Base-by-base conservation (phyloP, 2,329 filamentous ascomycete species). In the Aureobasidium zeae region DNA sequence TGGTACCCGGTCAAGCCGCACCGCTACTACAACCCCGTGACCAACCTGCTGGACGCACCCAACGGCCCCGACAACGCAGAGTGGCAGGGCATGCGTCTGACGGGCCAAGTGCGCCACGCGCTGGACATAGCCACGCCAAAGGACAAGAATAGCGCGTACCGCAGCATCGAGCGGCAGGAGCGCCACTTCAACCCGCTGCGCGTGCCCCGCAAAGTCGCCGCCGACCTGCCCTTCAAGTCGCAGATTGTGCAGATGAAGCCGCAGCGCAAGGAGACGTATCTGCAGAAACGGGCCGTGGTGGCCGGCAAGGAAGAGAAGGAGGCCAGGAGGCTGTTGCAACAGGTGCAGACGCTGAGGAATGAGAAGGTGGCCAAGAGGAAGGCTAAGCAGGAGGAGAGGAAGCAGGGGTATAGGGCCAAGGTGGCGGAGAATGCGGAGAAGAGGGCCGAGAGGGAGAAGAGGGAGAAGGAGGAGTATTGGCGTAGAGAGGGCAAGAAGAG, bases 1-100 rank as follows among this genome's bases (percentile, higher is more conserved):
- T 98, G 93, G 93, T 96, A 93, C 64, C 86, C 91, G 8, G 81
- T 98, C 63, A 87, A 87, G 58, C 91, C 91, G 2, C 87, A 87
- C 63, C 81, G 88, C 47, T 98, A 94, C 75, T 95, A 95, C 72
- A 95, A 96, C 64, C 85, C 87, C 1, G 88, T 93, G 44, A 91
- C 86, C 47, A 94, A 98, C 64, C 76, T 96, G 28, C 74, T 96
- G 48, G 86, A 84, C 49, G 60, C 61, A 12, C n/a, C n/a, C n/a
- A n/a, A n/a, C n/a, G 35, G 52, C 2, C 51, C 55, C 19, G 59
- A 61, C 31, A 52, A 53, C 11, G 56, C 56, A 17, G 67, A 69
- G 8, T 96, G 91, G 91, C 77, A 83, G 57, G 79, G 81, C 44
- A 98, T 98, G 91, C 83, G 91, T 17, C 72, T 95, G 28, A 96